Evolutionary conservation across 148 eudicot species (phyloP).

Genomic region (Chenopodium formosanum): DNA sequence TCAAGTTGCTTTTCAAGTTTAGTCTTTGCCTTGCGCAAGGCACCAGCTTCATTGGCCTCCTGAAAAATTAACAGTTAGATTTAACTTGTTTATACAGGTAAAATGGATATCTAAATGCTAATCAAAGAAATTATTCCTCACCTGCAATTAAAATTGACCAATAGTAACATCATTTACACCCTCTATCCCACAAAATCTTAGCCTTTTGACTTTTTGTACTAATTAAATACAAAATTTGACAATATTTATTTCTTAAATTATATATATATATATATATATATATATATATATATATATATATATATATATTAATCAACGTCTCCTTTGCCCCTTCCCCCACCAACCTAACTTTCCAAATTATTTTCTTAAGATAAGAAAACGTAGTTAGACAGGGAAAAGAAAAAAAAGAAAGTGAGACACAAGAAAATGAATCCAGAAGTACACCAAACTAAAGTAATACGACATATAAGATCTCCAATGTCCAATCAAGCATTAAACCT

Average conservation of each 20-base stretch:
- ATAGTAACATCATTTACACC: too few species aligned
- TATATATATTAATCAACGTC: too few species aligned
- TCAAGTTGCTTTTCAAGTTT: constrained; percentile 95
- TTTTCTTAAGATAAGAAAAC: neutral
- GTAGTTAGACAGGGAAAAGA: neutral
- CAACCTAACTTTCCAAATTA: neutral
- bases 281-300: too few species aligned
- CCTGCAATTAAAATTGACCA: neutral
- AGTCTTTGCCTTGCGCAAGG: constrained; percentile 84
- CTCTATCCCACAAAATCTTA: too few species aligned
- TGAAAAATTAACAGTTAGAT: constrained; percentile 27
- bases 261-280: too few species aligned
- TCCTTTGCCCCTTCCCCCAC: neutral
- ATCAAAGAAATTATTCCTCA: neutral
- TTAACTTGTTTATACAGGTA: neutral
- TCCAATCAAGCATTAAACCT: neutral
- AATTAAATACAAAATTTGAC: too few species aligned
- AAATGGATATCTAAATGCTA: neutral
- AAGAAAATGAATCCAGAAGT: neutral
- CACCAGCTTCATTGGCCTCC: constrained; percentile 99
- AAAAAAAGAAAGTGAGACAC: neutral
- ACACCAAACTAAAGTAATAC: neutral
- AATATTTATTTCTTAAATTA: too few species aligned
- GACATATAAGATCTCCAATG: neutral
- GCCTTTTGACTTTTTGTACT: too few species aligned